Conservation (phyloP, 768 basidiomycete species). For the Mycena leptocephala region DNA sequence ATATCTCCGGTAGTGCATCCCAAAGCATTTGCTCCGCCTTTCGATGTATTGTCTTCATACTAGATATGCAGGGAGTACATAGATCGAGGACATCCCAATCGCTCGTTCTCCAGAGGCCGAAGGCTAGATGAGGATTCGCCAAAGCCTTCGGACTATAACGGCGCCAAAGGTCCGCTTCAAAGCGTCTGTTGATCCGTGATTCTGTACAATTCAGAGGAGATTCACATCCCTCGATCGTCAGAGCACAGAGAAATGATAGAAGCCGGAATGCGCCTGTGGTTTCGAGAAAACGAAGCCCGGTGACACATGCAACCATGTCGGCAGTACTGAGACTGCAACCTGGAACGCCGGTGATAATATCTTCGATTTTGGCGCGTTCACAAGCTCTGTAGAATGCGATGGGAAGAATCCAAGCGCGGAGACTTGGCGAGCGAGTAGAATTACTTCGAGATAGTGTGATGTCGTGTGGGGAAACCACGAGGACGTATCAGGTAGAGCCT, state of each 20-base stretch:
- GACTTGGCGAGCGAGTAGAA: neutral
- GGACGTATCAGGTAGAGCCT: neutral
- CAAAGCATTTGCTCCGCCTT: neutral
- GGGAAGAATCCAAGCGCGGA: slow-evolving; percentile 11
- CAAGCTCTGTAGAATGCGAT: neutral
- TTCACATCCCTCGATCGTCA: neutral
- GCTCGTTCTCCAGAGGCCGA: neutral
- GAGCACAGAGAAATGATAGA: neutral
- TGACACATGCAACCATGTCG: neutral
- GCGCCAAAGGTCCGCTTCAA: neutral
- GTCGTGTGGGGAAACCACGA: neutral
- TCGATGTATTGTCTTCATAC: neutral
- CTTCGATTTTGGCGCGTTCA: neutral
- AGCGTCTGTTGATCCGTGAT: neutral
- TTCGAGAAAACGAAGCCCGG: neutral
- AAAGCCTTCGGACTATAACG: neutral
- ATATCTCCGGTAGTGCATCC: neutral
- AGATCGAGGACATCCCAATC: neutral
- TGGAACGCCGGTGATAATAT: neutral
- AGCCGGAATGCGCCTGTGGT: neutral
- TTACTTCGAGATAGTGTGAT: neutral
- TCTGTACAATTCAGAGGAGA: neutral
- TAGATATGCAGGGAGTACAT: neutral
- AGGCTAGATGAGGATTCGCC: neutral
- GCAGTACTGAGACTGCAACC: neutral